Evolutionary conservation across 1,284 basidiomycete species (phyloP), one percentile per base, ranked within the genome.

Genomic region (Ustilago trichophora): DNA sequence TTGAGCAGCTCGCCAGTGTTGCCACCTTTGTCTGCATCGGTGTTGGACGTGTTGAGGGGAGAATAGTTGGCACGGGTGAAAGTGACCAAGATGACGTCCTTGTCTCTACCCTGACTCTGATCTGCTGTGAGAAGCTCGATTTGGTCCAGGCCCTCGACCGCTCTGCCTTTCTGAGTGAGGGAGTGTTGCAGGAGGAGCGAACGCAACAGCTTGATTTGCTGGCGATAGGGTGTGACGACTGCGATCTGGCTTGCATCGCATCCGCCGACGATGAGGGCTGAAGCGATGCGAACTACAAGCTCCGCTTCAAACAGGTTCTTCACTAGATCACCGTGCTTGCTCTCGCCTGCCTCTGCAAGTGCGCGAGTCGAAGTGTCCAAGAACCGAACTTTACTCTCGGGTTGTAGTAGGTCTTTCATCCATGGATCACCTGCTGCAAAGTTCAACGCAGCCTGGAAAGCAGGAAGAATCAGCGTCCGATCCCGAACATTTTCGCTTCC

Each of bases 51-150:
- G n/a, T n/a, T n/a, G n/a, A n/a, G n/a, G n/a, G n/a, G n/a, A n/a
- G n/a, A n/a, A n/a, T n/a, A 41, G 41, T 76, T 73, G 12, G 73
- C 67, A 2, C 77, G 67, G 8, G 76, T 74, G 21, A 80, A 62
- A 4, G 70, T 77, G 41, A 76, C 49, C n/a, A 80, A 32, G n/a
- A 79, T 66, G 6, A 79, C 60, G 31, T 65, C 55, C 47, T 77
- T 79, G 83, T 99, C 96, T 42, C 96, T 85, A 0, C 96, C 96
- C 83, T 98, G 96, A 78, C 90, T 91, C 57, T 89, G 89, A 83
- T 98, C 96, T 1, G 93, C 93, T 0, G 96, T 99, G 43, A 98
- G 83, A 43, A 96, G 87, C 81, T 98, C 95, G 16, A 98, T 83
- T 4, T 44, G 36, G 3, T 55, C 29, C 24, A 50, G 12, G 2